Percentiles rank a stretch among this genome's conserved stretches.
Evolutionary conservation across 208 protist species (phyloP).

Genomic region (Acanthamoeba sp.): DNA sequence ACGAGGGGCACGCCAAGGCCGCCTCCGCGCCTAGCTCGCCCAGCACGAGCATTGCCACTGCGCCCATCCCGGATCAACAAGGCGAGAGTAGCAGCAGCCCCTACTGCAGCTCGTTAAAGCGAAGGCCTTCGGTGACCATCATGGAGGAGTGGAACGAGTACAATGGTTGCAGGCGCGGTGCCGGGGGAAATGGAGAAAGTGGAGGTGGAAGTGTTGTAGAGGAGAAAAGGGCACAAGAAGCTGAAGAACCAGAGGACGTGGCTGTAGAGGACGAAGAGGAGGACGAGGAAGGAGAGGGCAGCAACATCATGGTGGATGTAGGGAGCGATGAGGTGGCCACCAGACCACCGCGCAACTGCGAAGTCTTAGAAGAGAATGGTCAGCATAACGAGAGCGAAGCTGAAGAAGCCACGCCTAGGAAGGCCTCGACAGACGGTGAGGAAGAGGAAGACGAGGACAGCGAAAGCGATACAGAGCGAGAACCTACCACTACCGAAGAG

Average conservation of each 20-base stretch:
- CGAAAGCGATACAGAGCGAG: neutral
- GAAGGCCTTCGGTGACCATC: neutral
- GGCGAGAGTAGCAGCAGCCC: no score
- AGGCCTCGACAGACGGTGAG: neutral
- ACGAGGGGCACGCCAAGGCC: no score
- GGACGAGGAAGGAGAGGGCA: neutral
- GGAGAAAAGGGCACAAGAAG: no score
- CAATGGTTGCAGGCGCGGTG: neutral
- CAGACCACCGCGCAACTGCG: neutral
- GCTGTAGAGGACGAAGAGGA: neutral
- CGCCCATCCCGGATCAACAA: neutral
- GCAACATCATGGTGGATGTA: neutral
- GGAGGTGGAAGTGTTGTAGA: neutral
- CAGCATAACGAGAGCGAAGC: neutral
- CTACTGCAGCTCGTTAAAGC: neutral
- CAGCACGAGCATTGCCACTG: neutral
- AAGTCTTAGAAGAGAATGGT: neutral
- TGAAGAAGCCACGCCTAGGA: neutral
- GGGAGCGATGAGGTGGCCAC: neutral
- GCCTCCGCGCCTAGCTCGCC: no score
- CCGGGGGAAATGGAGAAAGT: neutral
- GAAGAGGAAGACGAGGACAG: slow-evolving; percentile 14
- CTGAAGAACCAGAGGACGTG: neutral
- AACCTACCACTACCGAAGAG: neutral
- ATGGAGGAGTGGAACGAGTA: neutral